These are phyloP conservation scores for Skeletonema tropicum DNA, from an alignment of 108 stramenopile genomes.

Conservation along the genomic window DNA sequence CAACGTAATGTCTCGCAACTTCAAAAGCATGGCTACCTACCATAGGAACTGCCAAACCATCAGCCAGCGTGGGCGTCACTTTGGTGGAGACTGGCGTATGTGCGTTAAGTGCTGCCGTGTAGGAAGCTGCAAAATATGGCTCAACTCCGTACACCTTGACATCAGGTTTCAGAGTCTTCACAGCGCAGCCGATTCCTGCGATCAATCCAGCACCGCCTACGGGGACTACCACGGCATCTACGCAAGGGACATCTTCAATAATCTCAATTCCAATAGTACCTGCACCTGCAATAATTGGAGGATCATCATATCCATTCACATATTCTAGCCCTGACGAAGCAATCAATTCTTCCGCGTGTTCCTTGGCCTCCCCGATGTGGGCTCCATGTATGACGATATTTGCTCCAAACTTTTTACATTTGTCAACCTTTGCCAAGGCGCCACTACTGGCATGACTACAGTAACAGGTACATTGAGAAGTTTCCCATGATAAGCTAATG, in stretches of 20 bases:
- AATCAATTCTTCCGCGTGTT: constrained; percentile 70
- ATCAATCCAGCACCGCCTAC: constrained; percentile 97
- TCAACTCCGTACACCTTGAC: constrained; percentile 91
- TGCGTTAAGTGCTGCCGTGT: constrained; percentile 87
- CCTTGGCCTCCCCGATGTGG: constrained; percentile 94
- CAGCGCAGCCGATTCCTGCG: constrained; percentile 92
- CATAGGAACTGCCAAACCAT: constrained; percentile 94
- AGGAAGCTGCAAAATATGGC: constrained; percentile 90
- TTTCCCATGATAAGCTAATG: constrained; percentile 93
- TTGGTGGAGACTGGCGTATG: constrained; percentile 69
- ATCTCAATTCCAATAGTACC: constrained; percentile 98
- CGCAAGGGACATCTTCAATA: constrained; percentile 93
- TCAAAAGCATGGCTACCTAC: constrained; percentile 93
- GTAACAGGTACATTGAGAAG: constrained; percentile 94
- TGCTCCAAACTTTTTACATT: constrained; percentile 95
- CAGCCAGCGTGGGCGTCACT: constrained; percentile 89
- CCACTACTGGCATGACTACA: constrained; percentile 95
- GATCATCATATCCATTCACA: constrained; percentile 97
- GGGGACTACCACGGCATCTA: constrained; percentile 93
- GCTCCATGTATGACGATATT: constrained; percentile 89
- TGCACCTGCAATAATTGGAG: constrained; percentile 95
- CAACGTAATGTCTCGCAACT: constrained; percentile 88
- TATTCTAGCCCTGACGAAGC: constrained; percentile 72
- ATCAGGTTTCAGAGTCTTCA: constrained; percentile 93
- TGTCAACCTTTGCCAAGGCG: constrained; percentile 95